Conservation (phyloP, 345 rosid genomes). For the Camelina hispida region DNA sequence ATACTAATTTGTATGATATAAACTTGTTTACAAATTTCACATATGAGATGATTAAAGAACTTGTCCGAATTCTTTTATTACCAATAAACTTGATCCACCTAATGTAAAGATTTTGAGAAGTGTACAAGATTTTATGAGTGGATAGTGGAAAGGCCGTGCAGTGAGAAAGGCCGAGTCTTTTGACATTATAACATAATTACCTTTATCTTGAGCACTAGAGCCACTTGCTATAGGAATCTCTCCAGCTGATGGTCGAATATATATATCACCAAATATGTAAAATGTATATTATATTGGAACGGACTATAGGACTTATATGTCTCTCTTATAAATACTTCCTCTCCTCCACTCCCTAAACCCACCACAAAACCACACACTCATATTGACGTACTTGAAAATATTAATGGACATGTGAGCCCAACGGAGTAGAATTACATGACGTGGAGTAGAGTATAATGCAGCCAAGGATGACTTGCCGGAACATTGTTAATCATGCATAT, state of each 20-base stretch:
- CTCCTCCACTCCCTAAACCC: slow-evolving; percentile 19
- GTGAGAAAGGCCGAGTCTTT: slow-evolving; percentile 40
- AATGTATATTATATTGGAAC: slow-evolving; percentile 29
- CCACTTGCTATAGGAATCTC: slow-evolving; percentile 47
- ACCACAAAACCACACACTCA: slow-evolving; percentile 22
- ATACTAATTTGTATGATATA: not conserved
- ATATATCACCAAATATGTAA: slow-evolving; percentile 23
- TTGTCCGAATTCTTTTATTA: not conserved
- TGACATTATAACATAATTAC: slow-evolving; percentile 41
- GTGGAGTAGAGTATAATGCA: slow-evolving; percentile 55
- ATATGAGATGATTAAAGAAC: not conserved
- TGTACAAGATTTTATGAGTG: slow-evolving; percentile 43
- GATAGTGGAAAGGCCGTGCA: slow-evolving; percentile 38
- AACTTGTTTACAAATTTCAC: not conserved
- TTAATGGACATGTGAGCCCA: slow-evolving; percentile 15
- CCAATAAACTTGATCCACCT: too few relatives aligned
- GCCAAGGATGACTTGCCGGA: slow-evolving; percentile 77
- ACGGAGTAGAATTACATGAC: slow-evolving; percentile 46
- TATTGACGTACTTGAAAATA: not conserved
- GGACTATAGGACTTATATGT: slow-evolving; percentile 2
- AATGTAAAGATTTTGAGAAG: slow-evolving; percentile 24
- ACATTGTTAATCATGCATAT: not conserved
- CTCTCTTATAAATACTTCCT: slow-evolving; percentile 42
- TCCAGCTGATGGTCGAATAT: slow-evolving; percentile 35
- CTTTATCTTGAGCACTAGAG: slow-evolving; percentile 44